These are phyloP conservation scores for Xerocomellus intermedius DNA, from an alignment of 768 basidiomycete species.

Conservation along the genomic window DNA sequence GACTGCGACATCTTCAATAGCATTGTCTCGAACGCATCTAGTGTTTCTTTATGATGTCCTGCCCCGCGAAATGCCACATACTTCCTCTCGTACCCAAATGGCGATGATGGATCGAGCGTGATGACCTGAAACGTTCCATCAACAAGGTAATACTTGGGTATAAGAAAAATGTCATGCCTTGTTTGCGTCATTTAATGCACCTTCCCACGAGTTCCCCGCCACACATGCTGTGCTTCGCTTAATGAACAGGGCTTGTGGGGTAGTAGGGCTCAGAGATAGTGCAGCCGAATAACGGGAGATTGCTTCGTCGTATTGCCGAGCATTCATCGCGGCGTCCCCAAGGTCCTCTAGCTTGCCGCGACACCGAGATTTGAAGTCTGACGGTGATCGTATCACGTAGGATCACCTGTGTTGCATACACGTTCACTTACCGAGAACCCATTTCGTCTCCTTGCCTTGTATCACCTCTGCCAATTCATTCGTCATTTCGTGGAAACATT, in stretches of 20 bases:
- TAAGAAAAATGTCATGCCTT: background rate
- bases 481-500: slow-evolving; percentile 4
- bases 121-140: background rate
- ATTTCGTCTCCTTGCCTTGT: too few species aligned
- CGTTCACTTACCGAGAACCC: background rate
- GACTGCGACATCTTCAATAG: background rate
- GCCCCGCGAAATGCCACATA: background rate
- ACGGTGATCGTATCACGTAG: background rate
- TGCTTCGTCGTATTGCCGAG: background rate
- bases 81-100: background rate
- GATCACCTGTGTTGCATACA: background rate
- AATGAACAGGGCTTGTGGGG: background rate
- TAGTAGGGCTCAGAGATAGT: background rate
- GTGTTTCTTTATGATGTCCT: background rate
- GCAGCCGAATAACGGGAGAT: background rate
- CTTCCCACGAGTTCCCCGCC: background rate
- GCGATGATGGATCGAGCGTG: background rate
- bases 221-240: background rate
- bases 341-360: background rate
- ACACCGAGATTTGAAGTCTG: background rate
- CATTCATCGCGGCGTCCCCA: background rate
- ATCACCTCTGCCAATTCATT: background rate
- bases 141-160: background rate
- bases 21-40: background rate
- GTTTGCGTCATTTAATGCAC: background rate